A percentile compares a stretch with the other conserved stretches of the same genome.
phyloP scores from a whole-genome alignment of 2,329 filamentous ascomycete species.

The Trichoderma harzianum region DNA sequence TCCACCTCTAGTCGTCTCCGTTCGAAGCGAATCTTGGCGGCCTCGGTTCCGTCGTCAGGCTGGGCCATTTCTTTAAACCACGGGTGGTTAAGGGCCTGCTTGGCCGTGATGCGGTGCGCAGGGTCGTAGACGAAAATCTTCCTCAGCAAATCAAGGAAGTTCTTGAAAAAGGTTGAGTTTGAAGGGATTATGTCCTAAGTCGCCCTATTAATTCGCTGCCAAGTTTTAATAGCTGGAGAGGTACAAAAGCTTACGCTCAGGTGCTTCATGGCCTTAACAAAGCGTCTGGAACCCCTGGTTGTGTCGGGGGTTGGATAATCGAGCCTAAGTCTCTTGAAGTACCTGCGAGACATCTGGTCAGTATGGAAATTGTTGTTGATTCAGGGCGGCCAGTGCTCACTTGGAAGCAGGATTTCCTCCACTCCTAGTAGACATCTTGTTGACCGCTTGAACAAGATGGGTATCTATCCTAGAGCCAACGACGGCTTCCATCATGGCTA shows the following conservation, averaged over 20 bases:
- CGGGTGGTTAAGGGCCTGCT: slow-evolving; percentile 62
- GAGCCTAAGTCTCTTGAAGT: slow-evolving; percentile 63
- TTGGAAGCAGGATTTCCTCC: slow-evolving; percentile 61
- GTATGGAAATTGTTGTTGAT: not conserved
- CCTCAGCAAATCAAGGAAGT: slow-evolving; percentile 61
- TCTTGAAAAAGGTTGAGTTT: slow-evolving; percentile 55
- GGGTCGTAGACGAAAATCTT: slow-evolving; percentile 70
- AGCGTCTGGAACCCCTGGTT: slow-evolving; percentile 60
- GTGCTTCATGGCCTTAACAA: slow-evolving; percentile 70
- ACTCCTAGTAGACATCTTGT: slow-evolving; percentile 53
- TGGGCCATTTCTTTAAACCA: slow-evolving; percentile 64
- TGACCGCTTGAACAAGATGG: slow-evolving; percentile 49
- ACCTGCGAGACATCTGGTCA: slow-evolving; percentile 40
- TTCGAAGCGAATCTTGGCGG: slow-evolving; percentile 59
- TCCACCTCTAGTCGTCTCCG: slow-evolving; percentile 45
- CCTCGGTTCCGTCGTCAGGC: slow-evolving; percentile 66
- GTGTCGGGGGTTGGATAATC: slow-evolving; percentile 65
- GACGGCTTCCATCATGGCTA: slow-evolving; percentile 74
- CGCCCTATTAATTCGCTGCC: not conserved
- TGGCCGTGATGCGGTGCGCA: slow-evolving; percentile 61
- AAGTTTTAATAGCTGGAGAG: not conserved
- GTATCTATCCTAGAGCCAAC: slow-evolving; percentile 57
- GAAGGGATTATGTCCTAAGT: slow-evolving; percentile 61
- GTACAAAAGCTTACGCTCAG: slow-evolving; percentile 49
- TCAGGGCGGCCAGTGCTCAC: slow-evolving; percentile 39